These are phyloP conservation scores for Paecilomyces fulvus DNA, from an alignment of 2,329 filamentous ascomycete genomes.

Conservation along the genomic window DNA sequence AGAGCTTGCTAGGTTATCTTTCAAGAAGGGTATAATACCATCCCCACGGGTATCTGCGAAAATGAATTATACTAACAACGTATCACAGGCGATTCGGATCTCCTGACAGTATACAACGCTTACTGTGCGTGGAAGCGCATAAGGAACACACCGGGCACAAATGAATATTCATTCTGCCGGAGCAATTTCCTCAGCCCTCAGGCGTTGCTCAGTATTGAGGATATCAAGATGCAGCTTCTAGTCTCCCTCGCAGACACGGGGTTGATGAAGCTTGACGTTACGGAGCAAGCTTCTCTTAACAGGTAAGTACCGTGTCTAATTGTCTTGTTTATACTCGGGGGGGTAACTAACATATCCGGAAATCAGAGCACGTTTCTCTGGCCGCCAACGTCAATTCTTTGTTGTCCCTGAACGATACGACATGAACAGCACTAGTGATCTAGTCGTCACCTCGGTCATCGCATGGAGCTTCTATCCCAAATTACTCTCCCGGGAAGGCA, in stretches of 20 bases:
- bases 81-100: slow-evolving; percentile 68
- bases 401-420: slow-evolving; percentile 69
- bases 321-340: slow-evolving; percentile 1
- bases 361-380: slow-evolving; percentile 51
- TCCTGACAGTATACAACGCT: slow-evolving; percentile 88
- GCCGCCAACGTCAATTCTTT: slow-evolving; percentile 67
- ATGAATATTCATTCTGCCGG: slow-evolving; percentile 82
- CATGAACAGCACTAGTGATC: slow-evolving; percentile 68
- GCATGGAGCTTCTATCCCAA: slow-evolving; percentile 96
- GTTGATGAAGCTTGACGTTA: slow-evolving; percentile 64
- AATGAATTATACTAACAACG: slow-evolving; percentile 3
- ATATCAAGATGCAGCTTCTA: slow-evolving; percentile 85
- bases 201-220: slow-evolving; percentile 84
- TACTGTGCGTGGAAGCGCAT: slow-evolving; percentile 82
- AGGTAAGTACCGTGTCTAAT: slow-evolving; percentile 34
- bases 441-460: slow-evolving; percentile 71
- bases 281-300: slow-evolving; percentile 62
- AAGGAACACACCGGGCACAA: slow-evolving; percentile 60
- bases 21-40: slow-evolving; percentile 53
- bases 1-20: slow-evolving; percentile 67
- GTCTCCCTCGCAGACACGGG: slow-evolving; percentile 79
- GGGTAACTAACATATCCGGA: slow-evolving; percentile 5
- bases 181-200: slow-evolving; percentile 92
- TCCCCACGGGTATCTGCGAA: slow-evolving; percentile 1
- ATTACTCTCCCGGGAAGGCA: slow-evolving; percentile 72